These are phyloP conservation scores for Simmondsia chinensis DNA, from an alignment of 148 eudicot species.

Conservation along the genomic window DNA sequence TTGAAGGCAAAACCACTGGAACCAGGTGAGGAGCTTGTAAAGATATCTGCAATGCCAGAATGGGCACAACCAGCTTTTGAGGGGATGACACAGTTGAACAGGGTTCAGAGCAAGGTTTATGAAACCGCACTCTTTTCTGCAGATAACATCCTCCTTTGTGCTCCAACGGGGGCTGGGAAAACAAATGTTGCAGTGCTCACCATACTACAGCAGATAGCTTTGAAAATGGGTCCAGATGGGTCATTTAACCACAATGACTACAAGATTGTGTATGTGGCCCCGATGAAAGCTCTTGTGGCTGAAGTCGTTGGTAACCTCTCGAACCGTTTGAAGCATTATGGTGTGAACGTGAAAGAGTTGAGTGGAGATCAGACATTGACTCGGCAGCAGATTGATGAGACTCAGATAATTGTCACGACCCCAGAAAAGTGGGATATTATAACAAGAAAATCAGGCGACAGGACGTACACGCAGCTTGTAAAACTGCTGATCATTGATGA, in stretches of 20 bases:
- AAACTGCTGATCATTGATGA: constrained; percentile 72
- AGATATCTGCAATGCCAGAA: constrained; percentile 56
- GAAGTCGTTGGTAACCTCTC: constrained; percentile 74
- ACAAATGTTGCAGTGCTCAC: constrained; percentile 83
- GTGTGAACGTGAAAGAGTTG: constrained; percentile 62
- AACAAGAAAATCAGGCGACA: constrained; percentile 75
- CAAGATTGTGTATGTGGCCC: constrained; percentile 78
- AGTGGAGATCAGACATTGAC: constrained; percentile 73
- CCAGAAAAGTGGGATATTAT: constrained; percentile 88
- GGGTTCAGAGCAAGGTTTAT: constrained; percentile 76
- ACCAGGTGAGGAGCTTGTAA: constrained; percentile 42
- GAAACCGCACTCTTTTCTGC: constrained; percentile 57
- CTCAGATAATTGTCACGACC: constrained; percentile 75
- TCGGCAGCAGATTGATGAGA: constrained; percentile 65
- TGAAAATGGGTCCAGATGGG: constrained; percentile 47
- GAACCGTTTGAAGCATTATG: constrained; percentile 53
- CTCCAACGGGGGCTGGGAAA: constrained; percentile 83
- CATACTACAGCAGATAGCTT: constrained; percentile 61
- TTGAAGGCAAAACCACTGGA: constrained; percentile 48
- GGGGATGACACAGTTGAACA: constrained; percentile 61
- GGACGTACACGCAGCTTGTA: constrained; percentile 70
- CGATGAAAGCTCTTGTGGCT: constrained; percentile 79
- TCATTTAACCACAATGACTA: constrained; percentile 39
- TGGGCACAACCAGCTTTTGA: constrained; percentile 74
- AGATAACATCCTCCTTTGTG: constrained; percentile 65